Conservation (phyloP, 768 basidiomycete species). For the Harrya chromipes region DNA sequence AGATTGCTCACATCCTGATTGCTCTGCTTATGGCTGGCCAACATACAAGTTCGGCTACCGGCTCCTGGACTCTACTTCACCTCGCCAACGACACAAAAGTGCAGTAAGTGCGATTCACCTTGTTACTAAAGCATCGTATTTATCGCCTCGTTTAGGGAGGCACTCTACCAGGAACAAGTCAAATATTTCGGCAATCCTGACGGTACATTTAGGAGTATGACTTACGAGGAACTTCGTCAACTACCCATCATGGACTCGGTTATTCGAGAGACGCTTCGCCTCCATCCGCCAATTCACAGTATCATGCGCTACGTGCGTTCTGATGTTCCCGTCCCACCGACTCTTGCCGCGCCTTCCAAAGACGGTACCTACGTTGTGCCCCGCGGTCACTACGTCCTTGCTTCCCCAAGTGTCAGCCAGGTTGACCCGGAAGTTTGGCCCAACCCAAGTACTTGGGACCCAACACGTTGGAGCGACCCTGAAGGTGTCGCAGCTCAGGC, state of each 20-base stretch:
- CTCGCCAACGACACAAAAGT: slow-evolving; percentile 73
- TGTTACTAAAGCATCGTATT: not conserved
- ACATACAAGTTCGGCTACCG: slow-evolving; percentile 93
- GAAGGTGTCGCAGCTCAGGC: slow-evolving; percentile 81
- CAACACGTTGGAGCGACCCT: slow-evolving; percentile 80
- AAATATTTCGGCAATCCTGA: slow-evolving; percentile 75
- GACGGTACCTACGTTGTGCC: slow-evolving; percentile 81
- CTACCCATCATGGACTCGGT: slow-evolving; percentile 83
- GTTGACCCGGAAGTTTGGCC: slow-evolving; percentile 84
- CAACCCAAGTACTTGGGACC: slow-evolving; percentile 69
- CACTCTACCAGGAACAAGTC: slow-evolving; percentile 88
- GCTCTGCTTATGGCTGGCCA: slow-evolving; percentile 99
- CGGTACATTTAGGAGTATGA: slow-evolving; percentile 74
- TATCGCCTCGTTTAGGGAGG: slow-evolving; percentile 49
- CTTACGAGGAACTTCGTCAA: slow-evolving; percentile 81
- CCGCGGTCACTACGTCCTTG: slow-evolving; percentile 85
- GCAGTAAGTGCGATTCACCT: slow-evolving; percentile 48
- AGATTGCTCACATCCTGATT: slow-evolving; percentile 98
- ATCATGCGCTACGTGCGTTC: slow-evolving; percentile 91
- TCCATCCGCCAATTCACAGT: slow-evolving; percentile 95
- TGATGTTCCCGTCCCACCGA: slow-evolving; percentile 77
- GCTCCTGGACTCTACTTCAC: slow-evolving; percentile 88
- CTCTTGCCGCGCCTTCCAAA: slow-evolving; percentile 75
- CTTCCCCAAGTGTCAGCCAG: slow-evolving; percentile 85
- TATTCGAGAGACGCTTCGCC: slow-evolving; percentile 90